Evolutionary conservation across 768 basidiomycete genomes (phyloP).

Genomic region (Amanita exitialis): DNA sequence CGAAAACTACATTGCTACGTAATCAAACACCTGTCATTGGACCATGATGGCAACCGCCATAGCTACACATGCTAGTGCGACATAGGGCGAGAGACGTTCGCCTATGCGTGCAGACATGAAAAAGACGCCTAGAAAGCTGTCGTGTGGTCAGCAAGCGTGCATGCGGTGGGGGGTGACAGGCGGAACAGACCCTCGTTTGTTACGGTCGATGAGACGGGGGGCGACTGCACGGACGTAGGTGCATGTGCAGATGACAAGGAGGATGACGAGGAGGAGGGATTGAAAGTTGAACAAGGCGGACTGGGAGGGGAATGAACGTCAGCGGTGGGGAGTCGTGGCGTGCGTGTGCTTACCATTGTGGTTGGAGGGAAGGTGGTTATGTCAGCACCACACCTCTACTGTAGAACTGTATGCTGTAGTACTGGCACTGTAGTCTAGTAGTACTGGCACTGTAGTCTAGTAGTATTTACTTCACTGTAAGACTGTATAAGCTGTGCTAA

Average conservation of each 20-base stretch:
- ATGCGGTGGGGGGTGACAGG: neutral
- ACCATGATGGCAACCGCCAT: slow-evolving; percentile 76
- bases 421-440: too few relatives aligned
- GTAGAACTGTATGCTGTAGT: too few relatives aligned
- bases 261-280: slow-evolving; percentile 85
- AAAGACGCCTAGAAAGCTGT: slow-evolving; percentile 82
- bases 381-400: too few relatives aligned
- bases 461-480: too few relatives aligned
- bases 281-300: slow-evolving; percentile 98
- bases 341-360: neutral
- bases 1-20: too few relatives aligned
- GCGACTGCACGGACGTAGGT: slow-evolving; percentile 89
- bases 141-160: neutral
- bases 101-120: slow-evolving; percentile 97
- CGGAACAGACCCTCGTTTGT: slow-evolving; percentile 80
- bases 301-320: slow-evolving; percentile 16
- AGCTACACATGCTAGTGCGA: slow-evolving; percentile 81
- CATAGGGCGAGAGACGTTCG: slow-evolving; percentile 96
- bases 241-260: slow-evolving; percentile 93
- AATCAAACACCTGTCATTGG: too few relatives aligned
- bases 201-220: slow-evolving; percentile 84
- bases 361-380: neutral
- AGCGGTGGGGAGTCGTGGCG: neutral
- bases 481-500: too few relatives aligned
- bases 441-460: too few relatives aligned